Evolutionary conservation across 176 grass and related monocot genomes (phyloP).

Genomic region (Carex myosuroides): DNA sequence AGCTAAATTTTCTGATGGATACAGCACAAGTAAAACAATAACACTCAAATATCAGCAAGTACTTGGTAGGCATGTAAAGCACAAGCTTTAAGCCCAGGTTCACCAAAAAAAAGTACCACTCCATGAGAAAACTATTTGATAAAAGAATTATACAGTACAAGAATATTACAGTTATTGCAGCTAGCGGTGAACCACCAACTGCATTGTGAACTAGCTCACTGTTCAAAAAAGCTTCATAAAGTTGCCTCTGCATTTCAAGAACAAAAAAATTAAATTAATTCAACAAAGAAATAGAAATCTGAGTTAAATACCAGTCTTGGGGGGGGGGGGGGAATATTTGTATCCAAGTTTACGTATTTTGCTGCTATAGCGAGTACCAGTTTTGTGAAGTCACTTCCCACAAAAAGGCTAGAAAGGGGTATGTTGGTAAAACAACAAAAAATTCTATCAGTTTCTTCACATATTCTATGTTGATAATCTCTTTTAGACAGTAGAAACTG

Average conservation of each 20-base stretch:
- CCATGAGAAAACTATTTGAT: constrained; percentile 12
- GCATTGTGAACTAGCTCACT: constrained; percentile 63
- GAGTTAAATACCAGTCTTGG: background rate
- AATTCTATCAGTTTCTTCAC: background rate
- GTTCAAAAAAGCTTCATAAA: constrained; percentile 95
- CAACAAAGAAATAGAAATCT: background rate
- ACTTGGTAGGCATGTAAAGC: background rate
- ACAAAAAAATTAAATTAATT: constrained; percentile 10
- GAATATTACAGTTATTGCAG: constrained; percentile 62
- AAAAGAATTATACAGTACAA: constrained; percentile 14
- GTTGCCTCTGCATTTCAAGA: constrained; percentile 52
- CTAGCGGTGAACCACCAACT: constrained; percentile 47
- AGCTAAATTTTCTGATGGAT: background rate
- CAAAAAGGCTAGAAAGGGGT: background rate
- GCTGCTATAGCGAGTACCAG: background rate
- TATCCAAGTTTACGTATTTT: background rate
- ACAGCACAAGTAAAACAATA: background rate
- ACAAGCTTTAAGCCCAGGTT: background rate
- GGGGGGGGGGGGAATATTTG: background rate
- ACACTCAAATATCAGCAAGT: background rate
- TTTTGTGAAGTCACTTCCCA: background rate
- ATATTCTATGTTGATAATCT: background rate
- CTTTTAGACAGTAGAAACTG: background rate
- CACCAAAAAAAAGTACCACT: constrained; percentile 6
- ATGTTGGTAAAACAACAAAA: background rate